Conservation (phyloP, 192 early-diverging fungal genomes). For the Backusella luteola region DNA sequence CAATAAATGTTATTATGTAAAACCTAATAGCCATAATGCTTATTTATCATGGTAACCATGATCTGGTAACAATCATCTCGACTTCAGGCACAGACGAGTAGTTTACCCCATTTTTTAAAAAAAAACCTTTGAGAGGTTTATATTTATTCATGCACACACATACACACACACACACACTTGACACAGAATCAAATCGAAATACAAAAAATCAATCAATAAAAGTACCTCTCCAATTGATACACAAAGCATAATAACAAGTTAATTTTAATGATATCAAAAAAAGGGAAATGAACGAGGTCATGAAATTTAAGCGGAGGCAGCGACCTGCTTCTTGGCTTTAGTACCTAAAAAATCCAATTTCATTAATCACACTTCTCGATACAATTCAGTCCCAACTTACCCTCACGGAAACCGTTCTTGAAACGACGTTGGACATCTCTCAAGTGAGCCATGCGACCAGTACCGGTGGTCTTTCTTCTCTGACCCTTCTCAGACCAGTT, state of each 20-base stretch:
- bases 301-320: neutral
- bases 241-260: neutral
- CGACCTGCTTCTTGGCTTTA: neutral
- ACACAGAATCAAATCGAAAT: neutral
- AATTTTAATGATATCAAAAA: neutral
- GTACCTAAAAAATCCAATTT: neutral
- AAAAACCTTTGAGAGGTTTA: no score
- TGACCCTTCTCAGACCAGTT: slow-evolving; percentile 95
- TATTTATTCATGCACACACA: neutral
- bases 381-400: slow-evolving; percentile 27
- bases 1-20: no score
- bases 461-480: slow-evolving; percentile 98
- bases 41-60: no score
- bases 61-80: no score
- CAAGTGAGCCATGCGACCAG: slow-evolving; percentile 95
- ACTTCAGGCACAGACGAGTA: no score
- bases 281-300: neutral
- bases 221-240: neutral
- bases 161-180: neutral
- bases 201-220: neutral
- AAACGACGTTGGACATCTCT: slow-evolving; percentile 87
- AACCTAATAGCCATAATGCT: no score
- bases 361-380: neutral
- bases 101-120: no score
- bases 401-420: slow-evolving; percentile 99